Percentiles rank a stretch among this genome's conserved stretches.
Conservation (phyloP, 2,329 filamentous ascomycete species). For the Teratosphaeria nubilosa region DNA sequence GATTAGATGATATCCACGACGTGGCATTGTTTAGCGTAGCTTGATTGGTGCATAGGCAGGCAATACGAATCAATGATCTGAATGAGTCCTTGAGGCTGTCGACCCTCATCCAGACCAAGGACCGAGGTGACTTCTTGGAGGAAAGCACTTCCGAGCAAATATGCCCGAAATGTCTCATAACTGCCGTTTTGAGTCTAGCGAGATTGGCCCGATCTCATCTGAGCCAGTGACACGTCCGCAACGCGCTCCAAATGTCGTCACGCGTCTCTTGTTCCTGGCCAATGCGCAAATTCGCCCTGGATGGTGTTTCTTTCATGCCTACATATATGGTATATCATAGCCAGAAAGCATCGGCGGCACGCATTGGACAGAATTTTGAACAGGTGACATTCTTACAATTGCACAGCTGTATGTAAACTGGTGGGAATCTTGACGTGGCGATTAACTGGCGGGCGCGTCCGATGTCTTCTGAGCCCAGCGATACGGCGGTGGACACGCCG, state of each 20-base stretch:
- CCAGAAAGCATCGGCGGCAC: not conserved
- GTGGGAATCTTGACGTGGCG: not conserved
- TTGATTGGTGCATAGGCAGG: not conserved
- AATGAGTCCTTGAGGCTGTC: not conserved
- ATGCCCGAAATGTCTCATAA: not conserved
- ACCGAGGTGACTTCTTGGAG: too few species aligned
- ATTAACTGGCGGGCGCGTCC: not conserved
- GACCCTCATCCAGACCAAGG: too few species aligned
- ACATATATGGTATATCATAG: not conserved
- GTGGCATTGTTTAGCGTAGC: not conserved
- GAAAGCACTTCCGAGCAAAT: too few species aligned
- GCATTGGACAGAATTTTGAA: not conserved
- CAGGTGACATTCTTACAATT: not conserved
- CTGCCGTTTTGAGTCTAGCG: not conserved
- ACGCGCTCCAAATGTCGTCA: not conserved
- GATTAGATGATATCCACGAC: not conserved
- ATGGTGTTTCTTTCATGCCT: not conserved
- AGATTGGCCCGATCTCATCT: not conserved
- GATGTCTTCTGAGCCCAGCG: constrained; percentile 12
- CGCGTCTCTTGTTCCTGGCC: not conserved
- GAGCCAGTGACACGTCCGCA: not conserved
- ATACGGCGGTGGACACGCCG: constrained; percentile 19
- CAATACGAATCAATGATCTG: not conserved
- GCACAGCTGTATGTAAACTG: not conserved
- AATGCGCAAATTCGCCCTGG: not conserved